Base-by-base conservation (phyloP, 768 basidiomycete genomes). In the Serpula lacrymans region DNA sequence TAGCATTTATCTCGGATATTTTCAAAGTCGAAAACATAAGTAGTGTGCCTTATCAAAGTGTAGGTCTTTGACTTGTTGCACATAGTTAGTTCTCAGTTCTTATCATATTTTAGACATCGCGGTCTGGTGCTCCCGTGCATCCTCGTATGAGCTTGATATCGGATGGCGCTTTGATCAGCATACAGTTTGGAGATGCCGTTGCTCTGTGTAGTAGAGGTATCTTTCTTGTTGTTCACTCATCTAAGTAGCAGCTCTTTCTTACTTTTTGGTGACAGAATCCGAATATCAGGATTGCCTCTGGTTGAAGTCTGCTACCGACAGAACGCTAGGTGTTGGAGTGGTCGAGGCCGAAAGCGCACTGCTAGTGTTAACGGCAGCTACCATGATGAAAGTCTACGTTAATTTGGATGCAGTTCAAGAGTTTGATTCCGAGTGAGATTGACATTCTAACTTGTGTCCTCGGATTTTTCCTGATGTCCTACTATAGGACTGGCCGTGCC, bases 131-230 rank as follows among this genome's bases (percentile, higher is more conserved):
- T 1, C 84, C 84, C 1, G 78, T 80, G 45, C 85, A 86, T 53
- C 83, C 87, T 26, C 72, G 81, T 32, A 70, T 89, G 39, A 76
- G 77, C 39, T 65, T 80, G 13, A 60, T 85, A 17, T 63, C 69
- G n/a, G 69, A 68, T n/a, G 85, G 83, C 14, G 65, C 72, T 16
- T 52, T 86, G 7, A 60, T 80, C 27, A 70, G 74, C 24, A 71
- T 86, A 6, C 78, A 88, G 50, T 89, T 87, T 47, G 85, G 85
- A 21, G 86, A 89, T 58, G 78, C 84, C 2, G 77, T 88, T 14
- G 80, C 82, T 4, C 67, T 89, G 9, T 83, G 81, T 57, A 75
- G 84, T 35, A 70, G 76, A 64, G 76, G 87, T 86, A 41, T 32
- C 6, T 27, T 37, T 23, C 28, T 25, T 26, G 21, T n/a, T 13